Percentiles rank a stretch among this genome's conserved stretches.
Evolutionary conservation across 345 rosid species (phyloP).

Genomic region (Ceriops tagal): DNA sequence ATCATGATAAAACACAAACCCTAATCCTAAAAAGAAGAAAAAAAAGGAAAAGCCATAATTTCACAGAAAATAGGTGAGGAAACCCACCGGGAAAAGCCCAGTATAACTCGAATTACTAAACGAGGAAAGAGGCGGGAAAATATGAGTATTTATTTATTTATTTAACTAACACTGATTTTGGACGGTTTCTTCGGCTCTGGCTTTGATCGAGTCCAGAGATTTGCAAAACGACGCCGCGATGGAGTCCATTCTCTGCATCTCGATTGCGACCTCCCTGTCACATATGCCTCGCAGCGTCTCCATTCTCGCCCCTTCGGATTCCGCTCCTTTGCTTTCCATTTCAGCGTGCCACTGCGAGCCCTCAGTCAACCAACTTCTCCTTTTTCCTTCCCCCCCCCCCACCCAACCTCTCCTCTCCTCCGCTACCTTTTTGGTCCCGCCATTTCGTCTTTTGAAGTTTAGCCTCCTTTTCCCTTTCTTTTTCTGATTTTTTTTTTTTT

Average conservation of each 20-base stretch:
- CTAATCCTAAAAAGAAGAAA: neutral
- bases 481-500: no score
- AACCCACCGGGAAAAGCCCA: neutral
- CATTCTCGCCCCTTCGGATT: slow-evolving; percentile 41
- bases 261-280: slow-evolving; percentile 34
- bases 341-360: no score
- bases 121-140: neutral
- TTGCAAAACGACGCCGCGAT: slow-evolving; percentile 38
- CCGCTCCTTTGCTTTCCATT: slow-evolving; percentile 25
- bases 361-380: no score
- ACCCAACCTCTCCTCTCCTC: no score
- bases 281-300: slow-evolving; percentile 49
- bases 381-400: no score
- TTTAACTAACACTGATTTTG: slow-evolving; percentile 46
- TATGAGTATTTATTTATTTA: neutral
- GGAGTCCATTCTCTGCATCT: slow-evolving; percentile 49
- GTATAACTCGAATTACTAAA: neutral
- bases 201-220: slow-evolving; percentile 44
- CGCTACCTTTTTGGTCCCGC: no score
- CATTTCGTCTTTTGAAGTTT: no score
- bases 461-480: no score
- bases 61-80: neutral
- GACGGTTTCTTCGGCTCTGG: slow-evolving; percentile 44
- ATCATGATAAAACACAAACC: neutral
- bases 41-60: slow-evolving; percentile 24